These are phyloP conservation scores for Aurantiochytrium sp. DNA, from an alignment of 108 stramenopile species.

Conservation along the genomic window DNA sequence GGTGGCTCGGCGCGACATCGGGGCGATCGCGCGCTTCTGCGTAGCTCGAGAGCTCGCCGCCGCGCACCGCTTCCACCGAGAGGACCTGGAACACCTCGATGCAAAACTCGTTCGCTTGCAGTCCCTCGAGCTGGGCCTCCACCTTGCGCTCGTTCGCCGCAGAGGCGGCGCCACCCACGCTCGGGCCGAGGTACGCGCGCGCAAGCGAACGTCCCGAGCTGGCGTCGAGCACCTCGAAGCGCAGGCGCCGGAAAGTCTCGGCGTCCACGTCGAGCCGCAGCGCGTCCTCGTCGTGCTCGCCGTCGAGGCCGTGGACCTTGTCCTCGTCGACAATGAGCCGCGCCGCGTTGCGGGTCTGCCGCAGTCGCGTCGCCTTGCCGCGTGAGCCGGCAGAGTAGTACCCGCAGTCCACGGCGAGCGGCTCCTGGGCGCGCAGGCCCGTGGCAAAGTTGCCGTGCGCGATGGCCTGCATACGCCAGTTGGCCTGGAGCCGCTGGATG, in stretches of 20 bases:
- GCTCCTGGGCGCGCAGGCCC: background rate
- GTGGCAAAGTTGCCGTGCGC: background rate
- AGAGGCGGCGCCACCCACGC: too few relatives aligned
- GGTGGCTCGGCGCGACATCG: background rate
- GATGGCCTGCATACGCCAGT: constrained; percentile 21
- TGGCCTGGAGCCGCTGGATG: background rate
- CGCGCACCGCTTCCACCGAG: constrained; percentile 2
- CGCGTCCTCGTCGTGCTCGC: background rate
- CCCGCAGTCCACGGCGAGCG: constrained; percentile 11
- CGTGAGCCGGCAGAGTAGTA: background rate
- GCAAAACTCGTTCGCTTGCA: background rate
- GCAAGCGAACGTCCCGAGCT: background rate
- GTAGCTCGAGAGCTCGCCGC: background rate
- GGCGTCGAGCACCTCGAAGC: background rate
- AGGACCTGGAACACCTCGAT: constrained; percentile 18
- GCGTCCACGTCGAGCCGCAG: background rate
- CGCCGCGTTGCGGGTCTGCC: constrained; percentile 10
- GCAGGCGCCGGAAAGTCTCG: background rate
- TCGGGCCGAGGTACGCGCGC: background rate
- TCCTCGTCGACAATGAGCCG: background rate
- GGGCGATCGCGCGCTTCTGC: background rate
- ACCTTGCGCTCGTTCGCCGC: background rate
- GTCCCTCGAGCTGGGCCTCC: background rate
- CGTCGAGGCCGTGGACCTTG: background rate
- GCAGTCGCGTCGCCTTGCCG: background rate